Evolutionary conservation across 441 rosid species (phyloP).

Genomic region (Rhodomyrtus psidioides): DNA sequence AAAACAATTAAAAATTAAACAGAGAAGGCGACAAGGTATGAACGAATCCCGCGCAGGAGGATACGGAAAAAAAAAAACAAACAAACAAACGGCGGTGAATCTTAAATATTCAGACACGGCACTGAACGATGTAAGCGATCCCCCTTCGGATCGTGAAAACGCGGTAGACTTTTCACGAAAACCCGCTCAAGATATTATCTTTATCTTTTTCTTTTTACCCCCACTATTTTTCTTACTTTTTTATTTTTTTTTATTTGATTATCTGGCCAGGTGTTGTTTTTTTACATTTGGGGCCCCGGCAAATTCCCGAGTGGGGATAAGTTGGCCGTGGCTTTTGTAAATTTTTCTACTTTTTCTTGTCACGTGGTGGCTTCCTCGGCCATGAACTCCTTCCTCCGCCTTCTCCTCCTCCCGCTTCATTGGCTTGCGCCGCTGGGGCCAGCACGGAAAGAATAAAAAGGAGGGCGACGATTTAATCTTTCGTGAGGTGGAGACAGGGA

Average conservation of each 20-base stretch:
- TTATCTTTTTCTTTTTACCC: no score
- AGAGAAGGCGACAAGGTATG: background rate
- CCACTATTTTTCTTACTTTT: no score
- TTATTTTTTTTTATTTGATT: no score
- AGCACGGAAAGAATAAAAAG: background rate
- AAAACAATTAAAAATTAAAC: background rate
- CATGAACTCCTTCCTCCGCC: background rate
- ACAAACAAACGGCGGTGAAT: background rate
- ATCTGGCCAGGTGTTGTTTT: background rate
- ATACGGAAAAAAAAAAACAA: no score
- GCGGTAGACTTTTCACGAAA: background rate
- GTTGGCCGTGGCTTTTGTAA: background rate
- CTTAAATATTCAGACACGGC: background rate
- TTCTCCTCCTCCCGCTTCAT: background rate
- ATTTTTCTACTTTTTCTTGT: background rate
- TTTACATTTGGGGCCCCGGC: background rate
- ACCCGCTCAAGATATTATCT: background rate
- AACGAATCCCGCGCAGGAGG: background rate
- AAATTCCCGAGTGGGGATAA: background rate
- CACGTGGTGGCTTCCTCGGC: conserved; percentile 8
- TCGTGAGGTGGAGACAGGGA: background rate
- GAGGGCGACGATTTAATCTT: background rate
- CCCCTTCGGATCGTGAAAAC: background rate
- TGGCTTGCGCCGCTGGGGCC: background rate
- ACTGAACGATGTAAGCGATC: background rate